Percentiles rank a stretch among this genome's conserved stretches.
Evolutionary conservation across 257 asterid species (phyloP).

Genomic region (Anisodus acutangulus): DNA sequence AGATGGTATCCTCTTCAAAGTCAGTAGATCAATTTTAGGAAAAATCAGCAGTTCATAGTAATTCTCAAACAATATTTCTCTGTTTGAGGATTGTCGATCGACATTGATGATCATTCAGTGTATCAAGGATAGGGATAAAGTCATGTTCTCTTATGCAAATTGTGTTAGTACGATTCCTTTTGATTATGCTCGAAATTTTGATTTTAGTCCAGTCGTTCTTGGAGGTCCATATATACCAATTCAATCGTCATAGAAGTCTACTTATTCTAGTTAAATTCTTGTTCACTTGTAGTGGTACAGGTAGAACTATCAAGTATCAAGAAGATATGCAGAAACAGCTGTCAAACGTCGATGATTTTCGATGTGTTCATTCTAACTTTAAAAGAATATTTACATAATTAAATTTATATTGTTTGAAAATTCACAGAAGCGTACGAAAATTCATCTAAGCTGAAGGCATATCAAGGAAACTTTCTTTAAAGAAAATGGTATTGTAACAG

Average conservation of each 20-base stretch:
- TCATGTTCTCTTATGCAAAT: conserved; percentile 8
- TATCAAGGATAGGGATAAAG: background rate
- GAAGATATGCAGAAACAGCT: background rate
- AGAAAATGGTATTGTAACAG: too few relatives aligned
- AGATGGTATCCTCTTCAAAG: too few relatives aligned
- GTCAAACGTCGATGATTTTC: background rate
- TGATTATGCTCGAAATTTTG: background rate
- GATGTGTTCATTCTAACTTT: background rate
- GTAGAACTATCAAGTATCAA: background rate
- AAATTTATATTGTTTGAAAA: too few relatives aligned
- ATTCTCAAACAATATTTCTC: conserved; percentile 24
- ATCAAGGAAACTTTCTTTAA: too few relatives aligned
- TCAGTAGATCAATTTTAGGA: background rate
- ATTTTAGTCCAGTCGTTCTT: too few relatives aligned
- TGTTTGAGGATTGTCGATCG: background rate
- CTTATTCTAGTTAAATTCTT: background rate
- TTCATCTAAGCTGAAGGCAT: too few relatives aligned
- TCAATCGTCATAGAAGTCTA: background rate
- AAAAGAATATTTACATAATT: too few relatives aligned
- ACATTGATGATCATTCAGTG: conserved; percentile 6
- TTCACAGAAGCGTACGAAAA: too few relatives aligned
- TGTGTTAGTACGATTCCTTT: background rate
- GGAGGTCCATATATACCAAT: too few relatives aligned
- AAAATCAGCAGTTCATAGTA: conserved; percentile 12
- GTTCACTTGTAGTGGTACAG: background rate